Base-by-base conservation (phyloP, 352 stramenopile genomes). In the Phytophthora tubulina region DNA sequence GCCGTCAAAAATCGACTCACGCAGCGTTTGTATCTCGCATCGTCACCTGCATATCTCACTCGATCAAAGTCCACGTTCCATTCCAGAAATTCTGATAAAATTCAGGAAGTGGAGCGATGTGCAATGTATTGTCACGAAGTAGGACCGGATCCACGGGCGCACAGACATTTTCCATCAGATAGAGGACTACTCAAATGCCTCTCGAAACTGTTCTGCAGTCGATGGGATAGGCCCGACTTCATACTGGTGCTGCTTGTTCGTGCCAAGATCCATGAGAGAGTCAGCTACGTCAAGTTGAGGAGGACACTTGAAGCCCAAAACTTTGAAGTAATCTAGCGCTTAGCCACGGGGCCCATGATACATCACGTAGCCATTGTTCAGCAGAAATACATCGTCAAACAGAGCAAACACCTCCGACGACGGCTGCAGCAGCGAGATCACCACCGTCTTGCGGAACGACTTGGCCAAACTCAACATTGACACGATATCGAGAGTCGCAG, bases 341-440 rank as follows among this genome's bases (percentile, higher is more conserved):
- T 76, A 35, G 80, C 82, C 49, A 83, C 78, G 73, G 75, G 85
- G 46, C 90, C 71, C 52, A 96, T 71, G 76, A 70, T 96, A 98
- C 41, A 98, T 85, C 13, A 98, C 75, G 14, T 81, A 66, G 52
- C 95, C 93, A 50, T 95, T 73, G 73, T 92, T 90, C 38, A 98
- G 71, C 21, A 98, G 48, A 21, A 97, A 87, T 9, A 98, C 64
- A 49, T 97, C 84, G 75, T 98, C 95, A 79, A 98, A 98, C 14
- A 97, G 73, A 14, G 81, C 79, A 48, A 95, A 95, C 11, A 94
- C 91, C 73, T 98, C 93, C 7, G 93, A 92, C 3, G 93, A 84
- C 39, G 94, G 93, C 71, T 98, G 75, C 6, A 96, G 69, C 48
- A 97, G 74, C 6, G 86, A 85, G 6, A 96, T 72, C 21, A 91